Conservation (phyloP, 768 basidiomycete genomes). For the Tylopilus subfusipes region DNA sequence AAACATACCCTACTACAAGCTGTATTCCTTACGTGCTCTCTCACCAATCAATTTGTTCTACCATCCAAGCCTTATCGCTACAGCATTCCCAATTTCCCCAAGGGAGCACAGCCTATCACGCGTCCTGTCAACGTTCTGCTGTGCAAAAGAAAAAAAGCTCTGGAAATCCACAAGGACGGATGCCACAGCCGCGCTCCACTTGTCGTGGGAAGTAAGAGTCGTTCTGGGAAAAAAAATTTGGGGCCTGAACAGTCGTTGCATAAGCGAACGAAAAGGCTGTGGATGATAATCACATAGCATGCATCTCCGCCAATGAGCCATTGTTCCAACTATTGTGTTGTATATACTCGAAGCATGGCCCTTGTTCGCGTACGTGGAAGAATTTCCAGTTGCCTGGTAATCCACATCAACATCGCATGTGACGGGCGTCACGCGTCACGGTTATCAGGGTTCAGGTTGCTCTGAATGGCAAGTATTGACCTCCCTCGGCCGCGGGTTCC, state of each 20-base stretch:
- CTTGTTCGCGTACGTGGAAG: conserved; percentile 19
- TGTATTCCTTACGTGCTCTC: conserved; percentile 20
- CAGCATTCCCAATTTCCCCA: conserved; percentile 4
- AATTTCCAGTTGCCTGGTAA: conserved; percentile 21
- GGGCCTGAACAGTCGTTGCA: conserved; percentile 3
- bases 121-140: neutral
- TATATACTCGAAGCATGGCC: neutral
- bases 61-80: neutral
- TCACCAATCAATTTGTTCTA: neutral
- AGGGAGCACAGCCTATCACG: too few species aligned
- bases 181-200: conserved; percentile 19
- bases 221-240: neutral
- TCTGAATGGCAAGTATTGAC: conserved; percentile 1
- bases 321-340: neutral
- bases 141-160: neutral
- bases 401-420: conserved; percentile 20
- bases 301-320: neutral
- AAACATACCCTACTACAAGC: conserved; percentile 21
- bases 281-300: conserved; percentile 5
- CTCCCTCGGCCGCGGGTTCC: neutral
- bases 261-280: conserved; percentile 13
- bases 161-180: neutral
- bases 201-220: conserved; percentile 16
- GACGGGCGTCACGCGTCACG: neutral
- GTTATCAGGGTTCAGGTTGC: neutral